These are phyloP conservation scores for Allium sativum DNA, from an alignment of 106 monocot species.

Conservation along the genomic window DNA sequence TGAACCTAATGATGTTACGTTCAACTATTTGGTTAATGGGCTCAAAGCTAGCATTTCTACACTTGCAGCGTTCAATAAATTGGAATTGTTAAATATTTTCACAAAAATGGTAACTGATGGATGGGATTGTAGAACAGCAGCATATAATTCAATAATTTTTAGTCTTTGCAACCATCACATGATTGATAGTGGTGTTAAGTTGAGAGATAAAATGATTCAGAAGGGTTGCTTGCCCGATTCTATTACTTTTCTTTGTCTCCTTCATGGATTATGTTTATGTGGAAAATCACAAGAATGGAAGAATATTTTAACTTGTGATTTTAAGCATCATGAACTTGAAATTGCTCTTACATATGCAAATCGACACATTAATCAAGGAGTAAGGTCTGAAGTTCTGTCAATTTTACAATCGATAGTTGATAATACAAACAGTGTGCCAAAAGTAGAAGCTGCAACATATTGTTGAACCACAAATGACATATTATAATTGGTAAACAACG, in stretches of 20 bases:
- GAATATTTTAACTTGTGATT: conserved; percentile 29
- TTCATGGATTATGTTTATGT: conserved; percentile 60
- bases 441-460: not conserved
- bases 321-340: conserved; percentile 40
- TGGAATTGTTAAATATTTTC: conserved; percentile 35
- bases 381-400: conserved; percentile 30
- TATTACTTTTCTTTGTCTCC: conserved; percentile 51
- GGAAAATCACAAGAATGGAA: conserved; percentile 52
- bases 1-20: conserved; percentile 67
- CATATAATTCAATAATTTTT: conserved; percentile 62
- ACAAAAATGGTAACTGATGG: conserved; percentile 47
- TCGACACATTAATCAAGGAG: conserved; percentile 22
- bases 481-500: too few relatives aligned
- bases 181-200: conserved; percentile 47
- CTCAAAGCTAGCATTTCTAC: conserved; percentile 20
- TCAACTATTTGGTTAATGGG: conserved; percentile 61
- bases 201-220: conserved; percentile 56
- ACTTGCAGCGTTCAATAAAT: conserved; percentile 3
- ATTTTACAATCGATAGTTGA: conserved; percentile 40
- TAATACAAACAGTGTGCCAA: conserved; percentile 3
- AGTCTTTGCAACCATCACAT: conserved; percentile 78
- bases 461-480: too few relatives aligned
- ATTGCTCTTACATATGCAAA: conserved; percentile 36
- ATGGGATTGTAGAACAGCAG: conserved; percentile 52
- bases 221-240: conserved; percentile 41